Percentiles rank a stretch among this genome's conserved stretches.
Evolutionary conservation across 148 eudicot species (phyloP).

Genomic region (Selenicereus undatus): DNA sequence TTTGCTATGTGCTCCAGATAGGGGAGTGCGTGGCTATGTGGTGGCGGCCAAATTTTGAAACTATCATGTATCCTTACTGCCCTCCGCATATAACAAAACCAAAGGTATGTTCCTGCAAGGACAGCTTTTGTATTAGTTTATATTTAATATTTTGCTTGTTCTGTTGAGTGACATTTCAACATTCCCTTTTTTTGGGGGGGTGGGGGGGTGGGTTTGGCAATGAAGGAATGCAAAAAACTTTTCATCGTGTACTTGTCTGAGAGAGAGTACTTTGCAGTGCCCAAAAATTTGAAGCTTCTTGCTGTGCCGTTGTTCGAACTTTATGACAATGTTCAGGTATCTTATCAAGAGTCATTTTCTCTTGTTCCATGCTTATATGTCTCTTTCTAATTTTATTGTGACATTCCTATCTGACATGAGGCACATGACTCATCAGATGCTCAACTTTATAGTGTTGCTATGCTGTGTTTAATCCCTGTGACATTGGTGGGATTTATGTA

Average conservation of each 20-base stretch:
- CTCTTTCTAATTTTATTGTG: not conserved
- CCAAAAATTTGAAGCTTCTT: constrained; percentile 62
- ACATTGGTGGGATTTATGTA: not conserved
- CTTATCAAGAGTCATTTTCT: not conserved
- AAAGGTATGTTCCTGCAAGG: constrained; percentile 36
- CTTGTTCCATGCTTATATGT: not conserved
- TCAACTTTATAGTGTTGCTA: not conserved
- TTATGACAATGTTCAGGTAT: constrained; percentile 69
- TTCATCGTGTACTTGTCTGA: constrained; percentile 67
- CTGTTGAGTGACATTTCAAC: not conserved
- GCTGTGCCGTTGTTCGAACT: constrained; percentile 83
- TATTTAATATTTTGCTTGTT: too few relatives aligned
- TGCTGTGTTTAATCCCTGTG: not conserved
- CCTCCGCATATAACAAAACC: constrained; percentile 83
- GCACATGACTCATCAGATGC: too few relatives aligned
- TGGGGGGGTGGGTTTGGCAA: not conserved
- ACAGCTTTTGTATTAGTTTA: too few relatives aligned
- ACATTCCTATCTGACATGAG: too few relatives aligned
- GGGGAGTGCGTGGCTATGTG: constrained; percentile 85
- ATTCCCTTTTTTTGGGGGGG: not conserved
- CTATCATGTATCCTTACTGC: constrained; percentile 72
- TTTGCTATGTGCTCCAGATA: constrained; percentile 41
- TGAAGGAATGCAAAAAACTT: constrained; percentile 78
- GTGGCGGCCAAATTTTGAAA: constrained; percentile 88
- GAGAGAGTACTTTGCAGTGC: constrained; percentile 69